Percentiles rank a stretch among this genome's conserved stretches.
phyloP scores from a whole-genome alignment of 805 yeast species.

The Saccharomyces mikatae region DNA sequence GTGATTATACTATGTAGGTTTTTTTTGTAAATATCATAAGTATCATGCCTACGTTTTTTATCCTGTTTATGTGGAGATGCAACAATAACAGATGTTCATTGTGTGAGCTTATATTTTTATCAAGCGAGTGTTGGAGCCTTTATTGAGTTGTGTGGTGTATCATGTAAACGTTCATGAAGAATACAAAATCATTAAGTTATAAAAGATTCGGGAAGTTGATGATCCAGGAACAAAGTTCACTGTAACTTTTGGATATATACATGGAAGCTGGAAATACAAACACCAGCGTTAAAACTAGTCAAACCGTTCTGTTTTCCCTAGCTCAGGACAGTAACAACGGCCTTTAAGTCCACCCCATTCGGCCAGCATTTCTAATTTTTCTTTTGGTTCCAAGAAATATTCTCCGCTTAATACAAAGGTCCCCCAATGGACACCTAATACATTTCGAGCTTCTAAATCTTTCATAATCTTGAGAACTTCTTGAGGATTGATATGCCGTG shows the following conservation, averaged over 20 bases:
- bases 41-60: background rate
- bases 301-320: constrained; percentile 64
- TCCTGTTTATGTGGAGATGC: background rate
- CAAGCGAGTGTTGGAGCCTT: too few species aligned
- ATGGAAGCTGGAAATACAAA: background rate
- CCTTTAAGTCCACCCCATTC: constrained; percentile 27
- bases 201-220: background rate
- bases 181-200: background rate
- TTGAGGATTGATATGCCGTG: constrained; percentile 77
- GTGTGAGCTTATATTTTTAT: background rate
- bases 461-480: constrained; percentile 65
- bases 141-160: background rate
- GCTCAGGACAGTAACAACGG: constrained; percentile 52
- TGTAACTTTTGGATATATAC: background rate
- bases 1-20: background rate
- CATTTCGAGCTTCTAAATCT: constrained; percentile 50
- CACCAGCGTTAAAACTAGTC: background rate
- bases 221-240: background rate
- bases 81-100: background rate
- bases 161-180: background rate
- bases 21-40: background rate
- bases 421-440: constrained; percentile 95
- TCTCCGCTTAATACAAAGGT: constrained; percentile 87
- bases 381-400: constrained; percentile 76
- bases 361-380: constrained; percentile 46